Base-by-base conservation (phyloP, 2,329 filamentous ascomycete genomes). In the Cercospora janseana region DNA sequence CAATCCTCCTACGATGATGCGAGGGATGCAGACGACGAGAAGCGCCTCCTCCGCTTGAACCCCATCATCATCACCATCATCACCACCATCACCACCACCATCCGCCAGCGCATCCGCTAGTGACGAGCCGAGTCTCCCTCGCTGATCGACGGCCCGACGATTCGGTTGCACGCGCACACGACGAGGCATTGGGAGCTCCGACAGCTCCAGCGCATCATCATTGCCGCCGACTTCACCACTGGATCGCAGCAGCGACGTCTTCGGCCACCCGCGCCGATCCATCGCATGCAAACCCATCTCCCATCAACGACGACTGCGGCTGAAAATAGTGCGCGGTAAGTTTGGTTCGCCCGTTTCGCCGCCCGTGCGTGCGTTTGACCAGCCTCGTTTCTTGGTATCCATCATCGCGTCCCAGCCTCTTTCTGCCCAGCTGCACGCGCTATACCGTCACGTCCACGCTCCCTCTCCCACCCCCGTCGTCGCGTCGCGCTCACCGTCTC, bases 311-410 rank as follows among this genome's bases (percentile, higher is more conserved):
- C 20, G 6, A 15, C 34, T 7, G 34, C 15, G 13, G 8, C 20
- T 21, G 40, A 12, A 43, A 43, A 43, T 20, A 43, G 40, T 15
- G 3, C 28, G 24, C n/a, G n/a, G 40, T 43, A 26, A 43, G 40
- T 31, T 29, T n/a, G 40, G 40, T 23, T 28, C 23, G 23, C 18
- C 10, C 40, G 40, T 43, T 43, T 43, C 40, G 40, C 43, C 12
- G 28, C 42, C 42, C 42, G 42, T 45, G 42, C 43, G 31, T 46
- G 27, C 12, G 42, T 31, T 34, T 45, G 43, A 27, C 43, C 43
- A 46, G 31, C 43, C 43, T 46, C 43, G 34, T 37, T 37, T 21
- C 34, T 37, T 37, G 34, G 16, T 23, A 23, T 37, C 34, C 34
- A 37, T 37, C 34, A 37, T 37, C 34, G 23, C 34, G 34, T 23